These are phyloP conservation scores for Dryadomyces quercus-mongolicae DNA, from an alignment of 2,329 filamentous ascomycete genomes.

Conservation along the genomic window DNA sequence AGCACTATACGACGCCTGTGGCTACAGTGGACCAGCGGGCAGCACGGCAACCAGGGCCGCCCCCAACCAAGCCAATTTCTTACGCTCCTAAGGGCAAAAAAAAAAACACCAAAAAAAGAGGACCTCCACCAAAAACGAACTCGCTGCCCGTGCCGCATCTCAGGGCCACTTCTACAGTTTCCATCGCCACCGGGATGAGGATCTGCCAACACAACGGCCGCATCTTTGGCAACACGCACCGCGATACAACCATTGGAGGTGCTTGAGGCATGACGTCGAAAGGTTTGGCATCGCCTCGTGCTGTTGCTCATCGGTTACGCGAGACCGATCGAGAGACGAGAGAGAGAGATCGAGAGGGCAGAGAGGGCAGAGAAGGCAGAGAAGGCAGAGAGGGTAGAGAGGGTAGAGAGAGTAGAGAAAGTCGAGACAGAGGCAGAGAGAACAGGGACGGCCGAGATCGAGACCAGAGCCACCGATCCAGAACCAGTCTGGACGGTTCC, in stretches of 20 bases:
- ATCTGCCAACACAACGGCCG: conserved; percentile 28
- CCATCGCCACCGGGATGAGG: conserved; percentile 23
- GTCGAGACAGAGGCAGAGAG: not conserved
- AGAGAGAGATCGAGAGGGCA: conserved; percentile 11
- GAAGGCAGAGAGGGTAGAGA: conserved; percentile 8
- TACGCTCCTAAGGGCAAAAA: not conserved
- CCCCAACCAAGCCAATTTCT: not conserved
- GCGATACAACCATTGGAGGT: conserved; percentile 11
- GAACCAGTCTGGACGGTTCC: too few relatives aligned
- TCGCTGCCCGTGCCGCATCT: too few relatives aligned
- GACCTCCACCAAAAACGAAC: conserved; percentile 12
- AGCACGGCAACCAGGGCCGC: not conserved
- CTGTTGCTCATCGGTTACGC: conserved; percentile 15
- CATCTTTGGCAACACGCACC: conserved; percentile 17
- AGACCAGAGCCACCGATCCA: not conserved
- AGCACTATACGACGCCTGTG: too few relatives aligned
- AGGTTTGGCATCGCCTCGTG: conserved; percentile 16
- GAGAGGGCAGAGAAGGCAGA: conserved; percentile 6
- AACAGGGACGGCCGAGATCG: not conserved
- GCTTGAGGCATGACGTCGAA: conserved; percentile 23
- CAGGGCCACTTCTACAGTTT: conserved; percentile 12
- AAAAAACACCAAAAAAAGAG: not conserved
- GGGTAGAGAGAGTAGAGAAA: not conserved
- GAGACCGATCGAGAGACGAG: conserved; percentile 12
- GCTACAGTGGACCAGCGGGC: not conserved